A percentile compares a stretch with the other conserved stretches of the same genome.
Conservation (phyloP, 768 basidiomycete genomes). For the Termitomyces sp. region DNA sequence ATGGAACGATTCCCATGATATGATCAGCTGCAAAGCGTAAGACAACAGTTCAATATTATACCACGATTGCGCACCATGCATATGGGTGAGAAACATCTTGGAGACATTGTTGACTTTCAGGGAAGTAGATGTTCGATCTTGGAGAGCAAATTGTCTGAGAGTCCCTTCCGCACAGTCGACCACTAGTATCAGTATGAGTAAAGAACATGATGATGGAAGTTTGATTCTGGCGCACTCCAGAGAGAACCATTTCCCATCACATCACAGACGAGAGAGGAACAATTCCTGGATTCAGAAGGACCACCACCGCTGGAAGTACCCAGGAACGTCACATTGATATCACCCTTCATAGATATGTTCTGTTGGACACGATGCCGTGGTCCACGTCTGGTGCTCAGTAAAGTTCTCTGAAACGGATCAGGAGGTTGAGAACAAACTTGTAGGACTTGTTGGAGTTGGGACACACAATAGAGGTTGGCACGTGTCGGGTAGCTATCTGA, state of each 20-base stretch:
- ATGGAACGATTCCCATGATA: slow-evolving; percentile 65
- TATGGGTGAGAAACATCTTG: slow-evolving; percentile 81
- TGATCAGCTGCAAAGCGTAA: slow-evolving; percentile 50
- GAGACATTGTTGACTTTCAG: slow-evolving; percentile 43
- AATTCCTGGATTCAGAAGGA: slow-evolving; percentile 66
- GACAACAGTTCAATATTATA: background rate
- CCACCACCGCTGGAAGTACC: slow-evolving; percentile 79
- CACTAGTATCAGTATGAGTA: slow-evolving; percentile 33
- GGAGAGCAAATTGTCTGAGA: slow-evolving; percentile 56
- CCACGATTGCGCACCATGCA: slow-evolving; percentile 53
- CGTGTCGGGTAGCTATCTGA: slow-evolving; percentile 1
- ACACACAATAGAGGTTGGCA: slow-evolving; percentile 3
- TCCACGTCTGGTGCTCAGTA: background rate
- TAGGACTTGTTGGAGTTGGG: background rate
- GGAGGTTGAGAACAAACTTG: background rate
- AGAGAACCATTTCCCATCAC: slow-evolving; percentile 47
- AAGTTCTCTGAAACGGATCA: slow-evolving; percentile 1
- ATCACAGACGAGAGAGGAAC: slow-evolving; percentile 67
- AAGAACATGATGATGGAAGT: background rate
- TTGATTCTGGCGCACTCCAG: slow-evolving; percentile 51
- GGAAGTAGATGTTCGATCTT: slow-evolving; percentile 32
- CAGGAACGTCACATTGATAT: slow-evolving; percentile 63
- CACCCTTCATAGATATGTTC: slow-evolving; percentile 27
- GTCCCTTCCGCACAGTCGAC: slow-evolving; percentile 85
- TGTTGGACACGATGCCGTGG: background rate